A percentile compares a stretch with the other conserved stretches of the same genome.
These are phyloP conservation scores for Truncatella angustata DNA, from an alignment of 2,329 filamentous ascomycete species.

Conservation along the genomic window DNA sequence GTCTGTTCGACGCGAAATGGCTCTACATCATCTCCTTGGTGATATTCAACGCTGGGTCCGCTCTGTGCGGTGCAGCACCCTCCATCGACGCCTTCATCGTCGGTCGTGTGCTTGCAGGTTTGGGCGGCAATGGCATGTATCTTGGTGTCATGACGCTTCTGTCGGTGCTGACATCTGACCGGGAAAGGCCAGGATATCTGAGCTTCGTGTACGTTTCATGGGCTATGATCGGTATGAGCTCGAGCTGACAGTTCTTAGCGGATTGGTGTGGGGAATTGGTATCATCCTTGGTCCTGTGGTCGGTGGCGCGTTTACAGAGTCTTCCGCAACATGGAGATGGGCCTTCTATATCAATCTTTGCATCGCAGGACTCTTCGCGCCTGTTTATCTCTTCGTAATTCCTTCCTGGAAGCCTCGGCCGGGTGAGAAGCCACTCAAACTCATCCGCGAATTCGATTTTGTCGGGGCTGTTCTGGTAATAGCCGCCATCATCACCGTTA, in stretches of 20 bases:
- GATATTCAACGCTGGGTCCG: conserved; percentile 18
- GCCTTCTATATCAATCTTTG: conserved; percentile 55
- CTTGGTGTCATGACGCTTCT: conserved; percentile 26
- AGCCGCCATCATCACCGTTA: conserved; percentile 37
- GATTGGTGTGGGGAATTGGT: conserved; percentile 39
- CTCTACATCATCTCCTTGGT: conserved; percentile 17
- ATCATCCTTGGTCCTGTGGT: conserved; percentile 44
- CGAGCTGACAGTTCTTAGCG: conserved; percentile 11
- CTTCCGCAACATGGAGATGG: conserved; percentile 39
- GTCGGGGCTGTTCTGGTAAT: conserved; percentile 41
- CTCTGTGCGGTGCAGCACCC: conserved; percentile 40
- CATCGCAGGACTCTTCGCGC: conserved; percentile 34
- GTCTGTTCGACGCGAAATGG: conserved; percentile 39
- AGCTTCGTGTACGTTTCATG: neutral
- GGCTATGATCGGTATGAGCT: conserved; percentile 4
- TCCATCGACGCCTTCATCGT: conserved; percentile 44
- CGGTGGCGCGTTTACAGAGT: conserved; percentile 41
- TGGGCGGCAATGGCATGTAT: conserved; percentile 42
- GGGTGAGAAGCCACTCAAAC: conserved; percentile 16
- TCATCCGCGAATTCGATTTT: conserved; percentile 37
- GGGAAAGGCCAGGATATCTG: conserved; percentile 27
- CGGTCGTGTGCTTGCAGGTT: conserved; percentile 40
- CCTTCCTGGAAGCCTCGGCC: conserved; percentile 19
- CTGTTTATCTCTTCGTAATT: conserved; percentile 28
- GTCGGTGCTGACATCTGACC: conserved; percentile 20